Evolutionary conservation across 2,329 filamentous ascomycete species (phyloP), one percentile per base, ranked within the genome.

Genomic region (Didymella pinodella): DNA sequence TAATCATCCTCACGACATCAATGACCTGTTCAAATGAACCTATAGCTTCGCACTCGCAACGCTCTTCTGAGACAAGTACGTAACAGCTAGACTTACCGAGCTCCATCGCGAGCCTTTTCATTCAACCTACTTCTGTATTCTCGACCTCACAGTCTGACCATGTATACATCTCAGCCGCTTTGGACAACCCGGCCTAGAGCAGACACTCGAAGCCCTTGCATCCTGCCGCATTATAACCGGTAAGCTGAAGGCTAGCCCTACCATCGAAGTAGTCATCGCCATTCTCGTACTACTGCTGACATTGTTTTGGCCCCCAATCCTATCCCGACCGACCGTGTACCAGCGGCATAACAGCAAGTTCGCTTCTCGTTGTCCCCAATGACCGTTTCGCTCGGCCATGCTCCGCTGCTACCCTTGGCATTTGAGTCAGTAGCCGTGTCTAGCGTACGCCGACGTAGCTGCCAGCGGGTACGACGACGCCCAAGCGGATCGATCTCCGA

Each of bases 1-100:
- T 49, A 49, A n/a, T 28, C 46, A 56, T 56, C 40, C 47, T 56
- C 54, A 56, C 47, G 54, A 50, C 47, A 32, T 56, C 32, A 46
- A 56, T 56, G 54, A 45, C 46, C 25, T n/a, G 8, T 47, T 47
- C 44, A 18, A 12, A 32, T 25, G 20, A 3, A 4, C 38, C 10
- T 7, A 20, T 22, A 16, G 38, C 36, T 41, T 25, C 20, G 14
- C 20, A 20, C 10, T 18, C 14, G 18, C 38, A 41, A 14, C 11
- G 11, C 20, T 41, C 11, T 6, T 25, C 14, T 20, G 3, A 14
- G 4, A 14, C 11, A 2, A 20, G 36, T 18, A 8, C 11, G 7
- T 18, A 20, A 18, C 10, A 6, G 20, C 38, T 25, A 41, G 4
- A 11, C 10, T 25, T 18, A 20, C 11, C 7, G 36, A 20, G 36